Percentiles rank a stretch among this genome's conserved stretches.
These are phyloP conservation scores for Speleostelium caveatum DNA, from an alignment of 78 protist species.

Conservation along the genomic window DNA sequence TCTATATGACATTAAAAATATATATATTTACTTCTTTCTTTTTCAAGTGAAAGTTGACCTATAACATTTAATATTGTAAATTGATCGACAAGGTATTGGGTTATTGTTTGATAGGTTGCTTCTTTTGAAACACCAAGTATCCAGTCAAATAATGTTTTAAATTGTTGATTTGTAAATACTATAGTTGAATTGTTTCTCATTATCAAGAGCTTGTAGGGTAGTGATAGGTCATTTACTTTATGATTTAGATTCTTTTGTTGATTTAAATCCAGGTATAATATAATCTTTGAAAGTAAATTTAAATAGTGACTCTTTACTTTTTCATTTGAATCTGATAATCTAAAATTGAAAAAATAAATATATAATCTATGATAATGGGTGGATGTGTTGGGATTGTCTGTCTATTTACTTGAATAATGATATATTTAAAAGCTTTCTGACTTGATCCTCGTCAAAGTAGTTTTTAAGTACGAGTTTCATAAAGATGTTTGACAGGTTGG, in stretches of 20 bases:
- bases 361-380: not conserved
- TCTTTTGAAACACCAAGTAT: not conserved
- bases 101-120: not conserved
- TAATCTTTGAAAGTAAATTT: conserved; percentile 17
- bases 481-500: conserved; percentile 16
- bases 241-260: conserved; percentile 39
- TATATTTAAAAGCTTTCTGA: conserved; percentile 27
- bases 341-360: not conserved
- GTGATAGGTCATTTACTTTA: conserved; percentile 51
- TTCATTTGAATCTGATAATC: conserved; percentile 52
- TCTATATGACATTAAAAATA: not conserved
- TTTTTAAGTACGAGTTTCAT: conserved; percentile 7
- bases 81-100: not conserved
- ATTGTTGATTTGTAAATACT: not conserved
- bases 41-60: not conserved
- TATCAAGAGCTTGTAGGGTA: conserved; percentile 35
- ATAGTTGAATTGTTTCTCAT: not conserved
- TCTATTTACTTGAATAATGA: conserved; percentile 57
- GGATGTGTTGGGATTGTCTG: not conserved
- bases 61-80: not conserved
- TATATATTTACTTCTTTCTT: not conserved
- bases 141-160: conserved; percentile 60
- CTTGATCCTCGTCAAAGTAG: conserved; percentile 16
- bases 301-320: conserved; percentile 13
- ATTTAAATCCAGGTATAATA: conserved; percentile 16